A percentile compares a stretch with the other conserved stretches of the same genome.
These are phyloP conservation scores for Gracilariopsis chorda DNA, from an alignment of 23 red algal species.

Conservation along the genomic window DNA sequence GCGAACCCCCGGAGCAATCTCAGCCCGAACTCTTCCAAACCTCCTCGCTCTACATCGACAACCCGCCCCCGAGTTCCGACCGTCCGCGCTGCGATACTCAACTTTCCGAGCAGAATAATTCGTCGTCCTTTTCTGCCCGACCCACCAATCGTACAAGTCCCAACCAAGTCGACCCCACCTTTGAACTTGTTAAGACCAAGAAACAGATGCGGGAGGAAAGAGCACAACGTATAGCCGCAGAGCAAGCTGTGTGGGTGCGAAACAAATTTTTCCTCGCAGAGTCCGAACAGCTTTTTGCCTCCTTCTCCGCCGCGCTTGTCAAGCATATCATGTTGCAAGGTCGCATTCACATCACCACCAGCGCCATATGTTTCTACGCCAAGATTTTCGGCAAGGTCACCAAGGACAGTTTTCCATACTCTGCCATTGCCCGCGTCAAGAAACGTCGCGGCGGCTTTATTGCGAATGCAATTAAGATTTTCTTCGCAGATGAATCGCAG, in stretches of 20 bases:
- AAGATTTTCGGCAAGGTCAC: constrained; percentile 73
- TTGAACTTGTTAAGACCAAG: not conserved
- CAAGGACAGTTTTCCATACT: constrained; percentile 29
- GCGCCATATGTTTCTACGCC: constrained; percentile 54
- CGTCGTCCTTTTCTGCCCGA: too few relatives aligned
- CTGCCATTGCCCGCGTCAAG: constrained; percentile 41
- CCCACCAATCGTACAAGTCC: too few relatives aligned
- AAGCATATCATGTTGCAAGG: constrained; percentile 59
- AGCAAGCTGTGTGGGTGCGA: constrained; percentile 54
- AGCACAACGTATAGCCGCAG: constrained; percentile 13
- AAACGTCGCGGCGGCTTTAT: constrained; percentile 58
- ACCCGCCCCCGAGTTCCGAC: too few relatives aligned
- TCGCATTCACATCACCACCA: constrained; percentile 57
- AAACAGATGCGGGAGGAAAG: constrained; percentile 34
- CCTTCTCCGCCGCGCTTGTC: constrained; percentile 52
- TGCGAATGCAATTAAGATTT: constrained; percentile 65
- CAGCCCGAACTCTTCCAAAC: not conserved
- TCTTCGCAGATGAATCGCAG: constrained; percentile 13
- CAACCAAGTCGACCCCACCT: not conserved
- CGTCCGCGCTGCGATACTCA: too few relatives aligned
- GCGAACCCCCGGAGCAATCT: not conserved
- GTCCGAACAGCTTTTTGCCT: constrained; percentile 29
- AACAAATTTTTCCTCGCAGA: constrained; percentile 5
- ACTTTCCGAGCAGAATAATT: too few relatives aligned
- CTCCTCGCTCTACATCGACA: not conserved